phyloP scores from a whole-genome alignment of 768 basidiomycete genomes.

The Russula sp. region DNA sequence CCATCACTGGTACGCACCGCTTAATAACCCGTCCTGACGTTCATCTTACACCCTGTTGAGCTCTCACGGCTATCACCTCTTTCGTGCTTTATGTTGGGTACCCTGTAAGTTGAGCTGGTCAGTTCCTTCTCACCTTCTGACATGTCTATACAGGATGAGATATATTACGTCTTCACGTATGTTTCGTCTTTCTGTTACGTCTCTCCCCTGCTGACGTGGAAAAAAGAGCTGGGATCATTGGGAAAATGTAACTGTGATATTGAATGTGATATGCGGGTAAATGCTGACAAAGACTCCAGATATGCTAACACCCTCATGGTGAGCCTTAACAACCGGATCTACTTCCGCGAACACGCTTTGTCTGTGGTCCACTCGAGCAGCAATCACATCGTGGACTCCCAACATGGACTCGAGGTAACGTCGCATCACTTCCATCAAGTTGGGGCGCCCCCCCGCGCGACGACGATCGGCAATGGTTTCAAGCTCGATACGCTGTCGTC shows the following conservation, averaged over 20 bases:
- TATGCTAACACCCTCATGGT: constrained; percentile 34
- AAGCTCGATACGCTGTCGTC: constrained; percentile 3
- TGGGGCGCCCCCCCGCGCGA: background rate
- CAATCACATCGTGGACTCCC: background rate
- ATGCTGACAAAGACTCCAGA: constrained; percentile 6
- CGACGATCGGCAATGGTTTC: background rate
- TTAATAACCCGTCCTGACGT: background rate
- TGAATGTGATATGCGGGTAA: background rate
- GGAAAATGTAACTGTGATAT: constrained; percentile 25
- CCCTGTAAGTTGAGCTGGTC: constrained; percentile 12
- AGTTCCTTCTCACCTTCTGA: background rate
- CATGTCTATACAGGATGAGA: constrained; percentile 10
- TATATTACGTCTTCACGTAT: constrained; percentile 23
- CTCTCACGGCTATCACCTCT: constrained; percentile 9
- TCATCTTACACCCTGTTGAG: constrained; percentile 7
- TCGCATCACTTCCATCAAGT: background rate
- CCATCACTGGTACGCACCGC: constrained; percentile 24
- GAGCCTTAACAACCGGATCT: constrained; percentile 32
- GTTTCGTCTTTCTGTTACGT: background rate
- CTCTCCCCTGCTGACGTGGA: constrained; percentile 1
- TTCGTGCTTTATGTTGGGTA: constrained; percentile 14
- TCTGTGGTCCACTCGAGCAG: background rate
- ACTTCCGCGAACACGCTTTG: constrained; percentile 19
- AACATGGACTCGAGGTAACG: background rate
- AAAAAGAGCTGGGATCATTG: constrained; percentile 29